Base-by-base conservation (phyloP, 2,329 filamentous ascomycete genomes). In the Calycina herbarum region DNA sequence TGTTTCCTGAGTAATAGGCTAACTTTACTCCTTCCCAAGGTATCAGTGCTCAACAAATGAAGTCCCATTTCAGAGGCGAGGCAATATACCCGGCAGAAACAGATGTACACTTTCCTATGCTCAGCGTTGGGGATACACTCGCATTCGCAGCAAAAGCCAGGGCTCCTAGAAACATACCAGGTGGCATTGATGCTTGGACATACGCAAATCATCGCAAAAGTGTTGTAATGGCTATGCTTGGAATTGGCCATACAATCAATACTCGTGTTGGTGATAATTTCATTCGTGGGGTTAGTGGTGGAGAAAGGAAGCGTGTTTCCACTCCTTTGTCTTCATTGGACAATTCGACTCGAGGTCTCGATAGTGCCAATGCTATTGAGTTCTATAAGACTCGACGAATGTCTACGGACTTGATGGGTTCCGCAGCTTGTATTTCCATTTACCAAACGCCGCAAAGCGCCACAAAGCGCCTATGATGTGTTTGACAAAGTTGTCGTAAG, bases 261-360 rank as follows among this genome's bases (percentile, higher is more conserved):
- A 93, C 90, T 17, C 89, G 88, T 71, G 88, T 93, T 5, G 90
- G 90, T n/a, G 86, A 92, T 67, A 88, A 91, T 69, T 86, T 89
- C 56, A 82, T 92, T 5, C 64, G 65, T 7, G 91, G 91, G 48
- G 84, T 91, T 0, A 88, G 85, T 1, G 89, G 88, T 17, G 88
- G 89, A 27, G 88, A 91, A 73, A 81, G 87, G 62, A 93, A 94
- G 79, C 87, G 92, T 73, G 91, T 94, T 6, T 90, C 87, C 20
- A 92, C 86, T 0, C 86, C 82, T 57, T 81, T 85, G 3, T 87
- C 90, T 74, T 89, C 87, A 65, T 94, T 91, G 91, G 92, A 90
- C 66, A 92, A 91, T 48, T 27, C n/a, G 13, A 61, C 59, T 10
- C 59, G 85, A 59, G 91, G 91, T 2, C 81, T 94, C 0, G 91